Percentiles rank a stretch among this genome's conserved stretches.
These are phyloP conservation scores for Calocybe gambosa DNA, from an alignment of 1,284 basidiomycete genomes.

Conservation along the genomic window DNA sequence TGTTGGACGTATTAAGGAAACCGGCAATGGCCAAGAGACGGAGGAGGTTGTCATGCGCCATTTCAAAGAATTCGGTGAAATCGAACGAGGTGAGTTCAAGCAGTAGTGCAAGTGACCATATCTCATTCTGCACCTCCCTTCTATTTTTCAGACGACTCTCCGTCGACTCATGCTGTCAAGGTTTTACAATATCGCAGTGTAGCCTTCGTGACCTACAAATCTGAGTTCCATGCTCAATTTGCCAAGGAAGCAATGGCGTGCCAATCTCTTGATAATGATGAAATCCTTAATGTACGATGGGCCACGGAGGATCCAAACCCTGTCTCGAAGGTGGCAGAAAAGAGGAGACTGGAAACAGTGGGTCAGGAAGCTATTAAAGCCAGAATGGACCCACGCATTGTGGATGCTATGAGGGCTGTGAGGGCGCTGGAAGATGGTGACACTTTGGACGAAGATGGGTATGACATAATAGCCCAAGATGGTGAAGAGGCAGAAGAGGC, in stretches of 20 bases:
- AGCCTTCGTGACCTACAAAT: slow-evolving; percentile 94
- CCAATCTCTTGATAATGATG: slow-evolving; percentile 95
- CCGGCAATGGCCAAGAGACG: slow-evolving; percentile 80
- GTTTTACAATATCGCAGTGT: slow-evolving; percentile 93
- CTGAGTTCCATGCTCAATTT: slow-evolving; percentile 87
- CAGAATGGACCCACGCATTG: slow-evolving; percentile 76
- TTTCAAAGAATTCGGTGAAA: slow-evolving; percentile 97
- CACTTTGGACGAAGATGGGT: slow-evolving; percentile 41
- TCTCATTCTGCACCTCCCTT: neutral
- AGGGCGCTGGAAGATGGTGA: slow-evolving; percentile 83
- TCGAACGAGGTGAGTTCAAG: slow-evolving; percentile 75
- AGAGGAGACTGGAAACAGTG: slow-evolving; percentile 71
- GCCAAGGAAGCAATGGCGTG: slow-evolving; percentile 99
- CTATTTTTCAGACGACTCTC: slow-evolving; percentile 24
- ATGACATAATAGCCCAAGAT: slow-evolving; percentile 25
- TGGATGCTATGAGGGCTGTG: slow-evolving; percentile 80
- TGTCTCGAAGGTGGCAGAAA: slow-evolving; percentile 78
- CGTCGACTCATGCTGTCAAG: slow-evolving; percentile 53
- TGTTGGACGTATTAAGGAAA: slow-evolving; percentile 91
- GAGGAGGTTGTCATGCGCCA: slow-evolving; percentile 87
- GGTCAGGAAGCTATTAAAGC: slow-evolving; percentile 82
- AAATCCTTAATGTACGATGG: slow-evolving; percentile 97
- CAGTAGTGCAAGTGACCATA: no score
- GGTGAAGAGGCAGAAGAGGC: slow-evolving; percentile 31
- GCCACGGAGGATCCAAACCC: slow-evolving; percentile 97